Base-by-base conservation (phyloP, 2,329 filamentous ascomycete genomes). In the Xylariaceae sp. region DNA sequence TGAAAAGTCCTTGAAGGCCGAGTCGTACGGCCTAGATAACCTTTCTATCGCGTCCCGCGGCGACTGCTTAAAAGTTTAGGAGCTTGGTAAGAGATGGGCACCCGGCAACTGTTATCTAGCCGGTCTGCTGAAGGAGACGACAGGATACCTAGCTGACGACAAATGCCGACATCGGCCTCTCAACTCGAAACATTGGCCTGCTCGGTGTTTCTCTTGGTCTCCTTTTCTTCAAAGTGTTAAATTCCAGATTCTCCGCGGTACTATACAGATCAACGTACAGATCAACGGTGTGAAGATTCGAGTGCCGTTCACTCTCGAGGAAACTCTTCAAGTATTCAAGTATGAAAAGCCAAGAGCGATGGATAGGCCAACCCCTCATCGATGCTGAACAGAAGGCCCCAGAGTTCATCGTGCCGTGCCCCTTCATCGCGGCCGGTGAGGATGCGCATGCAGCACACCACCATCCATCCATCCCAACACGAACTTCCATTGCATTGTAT, bases 1-100 rank as follows among this genome's bases (percentile, higher is more conserved):
- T 42, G n/a, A 35, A 27, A 57, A 44, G 47, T 50, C 19, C 30
- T 42, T 29, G 30, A 19, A 57, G 47, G 47, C 34, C 39, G 40
- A 44, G 44, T 31, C 39, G 39, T 26, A 4, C 26, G 29, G 26
- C 6, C n/a, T 19, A 32, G 19, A 26, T 6, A 19, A 19, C 19
- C 19, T 29, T 11, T 40, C 5, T 29, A 27, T 44, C 31, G 41
- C 41, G 29, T 43, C 42, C 27, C 29, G 30, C 42, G 46, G 39
- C 32, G 39, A 34, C 29, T 30, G 5, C 37, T 44, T 41, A 9
- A 51, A 34, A 47, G 31, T 27, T 32, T 34, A 6, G 12, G 27
- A 26, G 26, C 27, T 35, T 32, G 37, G 43, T 45, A 47, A 48
- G 44, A 47, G 30, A 7, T 48, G 12, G 47, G 19, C n/a, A 34